These are phyloP conservation scores for Trametes maxima DNA, from an alignment of 768 basidiomycete species.

Conservation along the genomic window DNA sequence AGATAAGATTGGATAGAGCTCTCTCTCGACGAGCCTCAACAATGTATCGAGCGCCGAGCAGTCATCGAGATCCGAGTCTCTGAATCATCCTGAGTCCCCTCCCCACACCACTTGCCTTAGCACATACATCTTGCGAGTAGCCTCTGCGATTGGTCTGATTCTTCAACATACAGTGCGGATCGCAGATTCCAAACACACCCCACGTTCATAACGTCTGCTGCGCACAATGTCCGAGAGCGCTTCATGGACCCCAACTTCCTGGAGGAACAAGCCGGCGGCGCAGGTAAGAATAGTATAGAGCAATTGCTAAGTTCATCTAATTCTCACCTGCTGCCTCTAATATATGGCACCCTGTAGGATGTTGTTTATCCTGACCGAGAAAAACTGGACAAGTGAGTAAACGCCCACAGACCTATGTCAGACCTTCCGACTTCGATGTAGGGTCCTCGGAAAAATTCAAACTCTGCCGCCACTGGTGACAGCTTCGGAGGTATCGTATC, in stretches of 20 bases:
- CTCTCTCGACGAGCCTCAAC: no score
- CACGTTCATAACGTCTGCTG: not conserved
- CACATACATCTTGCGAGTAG: no score
- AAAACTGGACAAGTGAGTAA: constrained; percentile 55
- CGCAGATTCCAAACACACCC: not conserved
- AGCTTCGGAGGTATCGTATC: constrained; percentile 77
- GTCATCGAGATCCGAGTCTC: not conserved
- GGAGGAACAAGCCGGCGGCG: constrained; percentile 75
- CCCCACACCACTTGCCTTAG: not conserved
- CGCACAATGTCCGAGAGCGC: constrained; percentile 1
- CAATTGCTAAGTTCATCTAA: not conserved
- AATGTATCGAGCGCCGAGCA: not conserved
- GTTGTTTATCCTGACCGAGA: constrained; percentile 71
- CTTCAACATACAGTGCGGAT: not conserved
- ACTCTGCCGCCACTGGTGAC: constrained; percentile 90
- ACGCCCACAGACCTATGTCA: not conserved
- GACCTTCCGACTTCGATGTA: constrained; percentile 32
- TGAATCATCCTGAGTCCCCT: not conserved
- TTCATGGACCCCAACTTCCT: constrained; percentile 75
- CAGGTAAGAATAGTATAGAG: constrained; percentile 53
- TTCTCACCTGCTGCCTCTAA: not conserved
- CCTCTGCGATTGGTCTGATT: no score
- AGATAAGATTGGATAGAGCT: constrained; percentile 2
- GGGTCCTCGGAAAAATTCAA: constrained; percentile 77
- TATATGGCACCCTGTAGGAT: constrained; percentile 42